Evolutionary conservation across 2,329 filamentous ascomycete genomes (phyloP), one percentile per base, ranked within the genome.

Genomic region (Elsinoe fawcettii): DNA sequence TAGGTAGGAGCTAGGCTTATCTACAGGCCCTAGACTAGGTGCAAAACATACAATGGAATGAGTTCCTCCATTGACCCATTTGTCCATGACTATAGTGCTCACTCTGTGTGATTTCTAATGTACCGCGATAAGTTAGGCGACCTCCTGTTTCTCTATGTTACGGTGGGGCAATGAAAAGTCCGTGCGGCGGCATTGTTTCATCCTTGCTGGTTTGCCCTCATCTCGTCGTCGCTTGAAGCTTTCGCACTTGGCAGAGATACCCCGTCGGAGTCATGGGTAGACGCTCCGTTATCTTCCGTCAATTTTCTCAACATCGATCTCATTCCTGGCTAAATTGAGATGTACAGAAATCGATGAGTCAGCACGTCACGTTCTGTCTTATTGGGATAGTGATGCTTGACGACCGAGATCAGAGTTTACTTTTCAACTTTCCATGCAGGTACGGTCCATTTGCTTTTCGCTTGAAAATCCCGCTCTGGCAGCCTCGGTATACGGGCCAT

Each of bases 31-130:
- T 34, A 51, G 46, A 51, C 11, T 51, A 51, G 46, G 46, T 14
- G 25, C 46, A 34, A 20, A 32, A 51, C 16, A 25, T 47, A 51
- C 46, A 51, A 32, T 51, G 46, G 12, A 51, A 51, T 20, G n/a
- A 51, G 25, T 9, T 32, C 18, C 25, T 34, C 46, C 23, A 32
- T 51, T 34, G 46, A 30, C 30, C 25, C 25, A 51, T 51, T 5
- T 9, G 27, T 51, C 46, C 27, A 7, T 51, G 46, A 27, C 11
- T n/a, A 14, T 37, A 37, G 34, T 30, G 34, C 5, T 16, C 1
- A 2, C 2, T 16, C n/a, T 51, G 9, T 25, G 46, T 51, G 46
- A 51, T 11, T 34, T 18, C 18, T 9, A 16, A 14, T 7, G 20
- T n/a, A n/a, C n/a, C n/a, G n/a, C n/a, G n/a, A n/a, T n/a, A n/a